Conservation (phyloP, 2,329 filamentous ascomycete genomes). For the Colletotrichum navitas region DNA sequence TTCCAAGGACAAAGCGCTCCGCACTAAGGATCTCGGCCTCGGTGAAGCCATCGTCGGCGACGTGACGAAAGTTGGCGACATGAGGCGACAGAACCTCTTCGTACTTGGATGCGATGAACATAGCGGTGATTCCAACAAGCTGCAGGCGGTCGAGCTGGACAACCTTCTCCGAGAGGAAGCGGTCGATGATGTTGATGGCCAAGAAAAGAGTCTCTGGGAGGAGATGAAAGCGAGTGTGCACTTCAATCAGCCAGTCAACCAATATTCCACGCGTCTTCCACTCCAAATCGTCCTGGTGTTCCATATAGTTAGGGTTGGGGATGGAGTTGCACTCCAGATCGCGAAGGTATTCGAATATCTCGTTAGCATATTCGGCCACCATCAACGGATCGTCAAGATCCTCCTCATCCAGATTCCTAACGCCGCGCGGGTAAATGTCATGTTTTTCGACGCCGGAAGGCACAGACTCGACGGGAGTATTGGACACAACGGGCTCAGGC, state of each 20-base stretch:
- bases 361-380: constrained; percentile 96
- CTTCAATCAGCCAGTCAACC: constrained; percentile 98
- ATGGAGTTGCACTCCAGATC: constrained; percentile 83
- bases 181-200: constrained; percentile 97
- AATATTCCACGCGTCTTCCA: constrained; percentile 99
- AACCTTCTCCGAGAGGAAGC: constrained; percentile 94
- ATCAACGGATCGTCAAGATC: constrained; percentile 95
- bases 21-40: constrained; percentile 96
- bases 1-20: constrained; percentile 93
- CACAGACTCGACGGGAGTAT: constrained; percentile 31
- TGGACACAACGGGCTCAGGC: constrained; percentile 29
- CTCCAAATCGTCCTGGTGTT: constrained; percentile 92
- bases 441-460: constrained; percentile 45
- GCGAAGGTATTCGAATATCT: constrained; percentile 96
- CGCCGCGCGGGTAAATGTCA: constrained; percentile 48
- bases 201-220: constrained; percentile 97
- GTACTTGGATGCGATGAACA: constrained; percentile 99
- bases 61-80: constrained; percentile 95
- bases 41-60: constrained; percentile 95
- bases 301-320: constrained; percentile 95
- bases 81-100: constrained; percentile 98
- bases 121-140: constrained; percentile 95
- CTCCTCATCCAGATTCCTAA: constrained; percentile 83
- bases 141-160: constrained; percentile 97
- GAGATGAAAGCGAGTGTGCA: constrained; percentile 95